phyloP scores from a whole-genome alignment of 352 stramenopile species.

The Globisporangium mamillatum region DNA sequence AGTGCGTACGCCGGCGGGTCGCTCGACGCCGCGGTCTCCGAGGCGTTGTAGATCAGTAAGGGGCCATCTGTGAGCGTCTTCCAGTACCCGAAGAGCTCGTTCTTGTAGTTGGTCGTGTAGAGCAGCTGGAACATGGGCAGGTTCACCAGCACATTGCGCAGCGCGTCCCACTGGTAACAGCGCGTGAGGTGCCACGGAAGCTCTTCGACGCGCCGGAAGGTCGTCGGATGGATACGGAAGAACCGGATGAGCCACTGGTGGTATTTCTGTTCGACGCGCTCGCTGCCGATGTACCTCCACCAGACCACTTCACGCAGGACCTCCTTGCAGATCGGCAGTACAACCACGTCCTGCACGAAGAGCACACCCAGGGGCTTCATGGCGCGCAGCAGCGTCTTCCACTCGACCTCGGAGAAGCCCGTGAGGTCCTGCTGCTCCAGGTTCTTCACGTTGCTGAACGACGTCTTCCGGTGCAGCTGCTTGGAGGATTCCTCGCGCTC shows the following conservation, averaged over 20 bases:
- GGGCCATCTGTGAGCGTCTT: conserved; percentile 79
- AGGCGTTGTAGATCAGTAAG: conserved; percentile 43
- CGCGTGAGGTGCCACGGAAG: conserved; percentile 92
- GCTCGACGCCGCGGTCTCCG: conserved; percentile 10
- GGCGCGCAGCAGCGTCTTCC: conserved; percentile 68
- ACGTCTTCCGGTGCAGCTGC: conserved; percentile 25
- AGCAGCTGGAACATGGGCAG: conserved; percentile 91
- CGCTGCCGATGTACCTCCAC: conserved; percentile 81
- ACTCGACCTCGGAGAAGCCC: conserved; percentile 67
- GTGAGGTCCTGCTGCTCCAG: conserved; percentile 26
- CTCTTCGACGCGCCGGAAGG: conserved; percentile 84
- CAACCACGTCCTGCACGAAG: conserved; percentile 81
- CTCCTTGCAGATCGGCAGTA: conserved; percentile 88
- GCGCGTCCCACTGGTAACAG: conserved; percentile 82
- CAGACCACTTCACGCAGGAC: conserved; percentile 86
- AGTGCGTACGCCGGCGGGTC: conserved; percentile 47
- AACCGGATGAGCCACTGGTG: conserved; percentile 85
- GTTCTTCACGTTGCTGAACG: conserved; percentile 31
- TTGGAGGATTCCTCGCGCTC: conserved; percentile 21
- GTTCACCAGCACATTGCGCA: conserved; percentile 88
- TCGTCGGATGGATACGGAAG: conserved; percentile 78
- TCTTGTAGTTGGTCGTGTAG: conserved; percentile 87
- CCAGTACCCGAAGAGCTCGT: conserved; percentile 92
- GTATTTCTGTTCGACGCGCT: conserved; percentile 64
- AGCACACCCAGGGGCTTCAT: conserved; percentile 73